Evolutionary conservation across 2,329 filamentous ascomycete species (phyloP).

Genomic region (Monosporascus sp.): DNA sequence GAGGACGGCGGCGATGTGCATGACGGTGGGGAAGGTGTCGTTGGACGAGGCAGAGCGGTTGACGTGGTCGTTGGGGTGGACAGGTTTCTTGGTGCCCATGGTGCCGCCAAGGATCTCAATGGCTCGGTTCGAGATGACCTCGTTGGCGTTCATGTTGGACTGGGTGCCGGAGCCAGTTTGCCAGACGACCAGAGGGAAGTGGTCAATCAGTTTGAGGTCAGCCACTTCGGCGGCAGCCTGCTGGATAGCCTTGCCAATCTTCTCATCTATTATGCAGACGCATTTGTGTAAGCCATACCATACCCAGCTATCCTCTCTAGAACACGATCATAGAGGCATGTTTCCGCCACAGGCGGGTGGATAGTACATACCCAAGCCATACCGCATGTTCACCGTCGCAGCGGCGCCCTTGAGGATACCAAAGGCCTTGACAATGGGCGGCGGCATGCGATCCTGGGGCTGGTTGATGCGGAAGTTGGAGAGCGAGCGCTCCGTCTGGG

Average conservation of each 20-base stretch:
- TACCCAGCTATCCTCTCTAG: neutral
- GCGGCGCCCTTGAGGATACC: slow-evolving; percentile 97
- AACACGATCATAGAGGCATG: no score
- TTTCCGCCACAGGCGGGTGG: neutral
- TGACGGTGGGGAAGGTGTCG: slow-evolving; percentile 98
- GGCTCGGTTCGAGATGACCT: slow-evolving; percentile 98
- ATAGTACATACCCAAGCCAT: slow-evolving; percentile 65
- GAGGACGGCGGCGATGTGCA: slow-evolving; percentile 97
- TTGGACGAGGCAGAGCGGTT: slow-evolving; percentile 99
- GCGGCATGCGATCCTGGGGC: slow-evolving; percentile 96
- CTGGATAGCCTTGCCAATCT: slow-evolving; percentile 87
- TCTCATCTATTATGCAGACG: slow-evolving; percentile 58
- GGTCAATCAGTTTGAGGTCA: slow-evolving; percentile 86
- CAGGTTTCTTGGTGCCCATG: slow-evolving; percentile 96
- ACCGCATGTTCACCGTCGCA: slow-evolving; percentile 92
- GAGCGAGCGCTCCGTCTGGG: slow-evolving; percentile 92
- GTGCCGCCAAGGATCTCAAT: slow-evolving; percentile 94
- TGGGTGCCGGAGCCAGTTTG: slow-evolving; percentile 98
- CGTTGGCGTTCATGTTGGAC: slow-evolving; percentile 99
- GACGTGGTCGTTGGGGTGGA: slow-evolving; percentile 99
- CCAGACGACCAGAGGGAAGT: slow-evolving; percentile 99
- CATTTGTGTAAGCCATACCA: slow-evolving; percentile 16
- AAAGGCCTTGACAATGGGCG: slow-evolving; percentile 86
- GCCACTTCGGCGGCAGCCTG: slow-evolving; percentile 92
- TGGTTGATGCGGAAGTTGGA: slow-evolving; percentile 99